Evolutionary conservation across 441 rosid genomes (phyloP), one percentile per base, ranked within the genome.

Genomic region (Biscutella laevigata): DNA sequence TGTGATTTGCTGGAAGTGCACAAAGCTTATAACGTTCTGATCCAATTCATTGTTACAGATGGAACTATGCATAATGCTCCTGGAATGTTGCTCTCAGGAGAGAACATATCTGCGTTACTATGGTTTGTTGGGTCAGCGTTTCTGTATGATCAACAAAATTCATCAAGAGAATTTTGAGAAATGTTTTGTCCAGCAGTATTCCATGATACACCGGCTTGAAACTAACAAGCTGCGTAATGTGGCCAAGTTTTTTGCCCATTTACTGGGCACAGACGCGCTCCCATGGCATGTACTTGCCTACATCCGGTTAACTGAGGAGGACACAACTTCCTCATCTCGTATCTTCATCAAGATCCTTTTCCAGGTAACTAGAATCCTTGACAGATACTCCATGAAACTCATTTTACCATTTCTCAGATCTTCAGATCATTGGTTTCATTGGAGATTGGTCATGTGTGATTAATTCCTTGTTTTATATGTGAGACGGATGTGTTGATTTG

Each of bases 71-170:
- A 58, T 83, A 28, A 88, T 88, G 98, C 83, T 91, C 3, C 62
- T 91, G 78, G 98, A 91, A 57, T 91, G 98, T 64, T 91, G 91
- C 77, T 76, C 89, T 63, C 95, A 88, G 51, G 97, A 83, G 79
- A 83, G 92, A 69, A 88, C 97, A 38, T 86, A 92, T 46, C 94
- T 80, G 20, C 82, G 92, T 2, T 82, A 83, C 68, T 88, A 88
- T 24, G 97, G 95, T 56, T 81, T 92, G 36, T 55, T 86, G 54
- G 95, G 97, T 35, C 91, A 88, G 77, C 79, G 97, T 24, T 86
- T 92, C 69, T 86, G 96, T 74, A 86, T 81, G 84, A 82, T 88
- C 65, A 83, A 88, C 72, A 88, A 80, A 78, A 76, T 83, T 4
- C 56, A 88, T 59, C 94, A 85, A 67, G 95, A 85, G 45, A 83